A percentile compares a stretch with the other conserved stretches of the same genome.
phyloP scores from a whole-genome alignment of 2,329 filamentous ascomycete genomes.

The Trichoderma cornu-damae region DNA sequence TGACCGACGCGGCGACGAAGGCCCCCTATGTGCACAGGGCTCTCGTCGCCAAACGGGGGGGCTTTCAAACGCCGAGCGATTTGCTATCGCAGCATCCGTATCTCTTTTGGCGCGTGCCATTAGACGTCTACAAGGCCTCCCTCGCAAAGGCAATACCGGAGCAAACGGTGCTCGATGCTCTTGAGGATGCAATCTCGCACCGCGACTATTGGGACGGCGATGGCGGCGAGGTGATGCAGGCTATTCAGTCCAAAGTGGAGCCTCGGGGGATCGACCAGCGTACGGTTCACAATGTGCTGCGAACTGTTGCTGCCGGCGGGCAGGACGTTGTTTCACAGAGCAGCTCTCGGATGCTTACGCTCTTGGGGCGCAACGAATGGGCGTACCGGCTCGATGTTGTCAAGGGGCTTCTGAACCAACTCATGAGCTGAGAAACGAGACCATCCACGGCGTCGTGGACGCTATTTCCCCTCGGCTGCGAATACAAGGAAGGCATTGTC shows the following conservation, averaged over 20 bases:
- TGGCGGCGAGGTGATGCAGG: constrained; percentile 21
- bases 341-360: constrained; percentile 29
- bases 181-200: constrained; percentile 25
- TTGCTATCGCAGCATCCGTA: constrained; percentile 33
- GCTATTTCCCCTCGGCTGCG: not conserved
- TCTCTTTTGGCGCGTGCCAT: constrained; percentile 36
- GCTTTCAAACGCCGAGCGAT: constrained; percentile 22
- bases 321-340: constrained; percentile 28
- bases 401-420: constrained; percentile 22
- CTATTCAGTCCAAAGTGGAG: constrained; percentile 20
- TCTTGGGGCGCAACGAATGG: constrained; percentile 37
- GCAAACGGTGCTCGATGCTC: constrained; percentile 23
- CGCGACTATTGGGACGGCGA: constrained; percentile 18
- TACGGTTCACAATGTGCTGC: constrained; percentile 28
- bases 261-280: constrained; percentile 20
- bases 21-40: constrained; percentile 25
- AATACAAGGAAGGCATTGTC: no score
- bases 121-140: constrained; percentile 27
- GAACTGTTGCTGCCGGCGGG: constrained; percentile 31
- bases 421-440: not conserved
- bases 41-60: constrained; percentile 24
- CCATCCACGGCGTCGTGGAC: not conserved
- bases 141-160: constrained; percentile 23
- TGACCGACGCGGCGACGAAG: constrained; percentile 17
- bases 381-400: constrained; percentile 26